Evolutionary conservation across 495 filamentous ascomycete species (phyloP), one percentile per base, ranked within the genome.

Genomic region (Aspergillus bertholletiae): DNA sequence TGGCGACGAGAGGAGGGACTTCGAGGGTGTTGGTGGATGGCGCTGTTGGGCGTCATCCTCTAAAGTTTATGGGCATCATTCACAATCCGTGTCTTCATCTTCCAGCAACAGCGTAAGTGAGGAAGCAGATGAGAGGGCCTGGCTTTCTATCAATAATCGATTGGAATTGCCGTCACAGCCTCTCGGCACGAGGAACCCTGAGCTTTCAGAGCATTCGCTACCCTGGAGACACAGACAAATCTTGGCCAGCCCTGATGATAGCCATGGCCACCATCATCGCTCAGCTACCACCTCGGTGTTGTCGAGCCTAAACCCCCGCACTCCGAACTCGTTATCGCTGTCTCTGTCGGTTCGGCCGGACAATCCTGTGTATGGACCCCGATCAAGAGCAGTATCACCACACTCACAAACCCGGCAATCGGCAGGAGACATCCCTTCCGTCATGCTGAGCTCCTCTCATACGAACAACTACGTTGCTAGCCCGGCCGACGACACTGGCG

Each of bases 1-100:
- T 60, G 65, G 66, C 11, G 64, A 74, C 46, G 60, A 80, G 20
- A 76, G 80, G 48, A 78, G 89, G 5, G 90, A 95, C 69, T 95
- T 87, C 60, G 90, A 95, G 71, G 90, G 89, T n/a, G 79, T 95
- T 3, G 90, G 90, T 12, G 90, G 90, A 1, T 92, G 88, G 89
- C 75, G 87, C 49, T 65, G 65, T 20, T 69, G 65, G 26, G 45
- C 56, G 5, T 51, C 62, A 27, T 51, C 62, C 15, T 57, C 59
- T 1, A 58, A 47, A 17, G 32, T 51, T 22, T 58, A 51, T 2
- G 65, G 55, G 7, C 54, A 82, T 15, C 66, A 66, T 21, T 69
- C 69, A 8, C 50, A 49, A 11, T 69, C 69, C 7, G 68, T 73
- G 12, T 73, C 80, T 12, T 75, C 76, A n/a, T 68, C 75, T 11